These are phyloP conservation scores for Mentha longifolia DNA, from an alignment of 257 asterid genomes.

Conservation along the genomic window DNA sequence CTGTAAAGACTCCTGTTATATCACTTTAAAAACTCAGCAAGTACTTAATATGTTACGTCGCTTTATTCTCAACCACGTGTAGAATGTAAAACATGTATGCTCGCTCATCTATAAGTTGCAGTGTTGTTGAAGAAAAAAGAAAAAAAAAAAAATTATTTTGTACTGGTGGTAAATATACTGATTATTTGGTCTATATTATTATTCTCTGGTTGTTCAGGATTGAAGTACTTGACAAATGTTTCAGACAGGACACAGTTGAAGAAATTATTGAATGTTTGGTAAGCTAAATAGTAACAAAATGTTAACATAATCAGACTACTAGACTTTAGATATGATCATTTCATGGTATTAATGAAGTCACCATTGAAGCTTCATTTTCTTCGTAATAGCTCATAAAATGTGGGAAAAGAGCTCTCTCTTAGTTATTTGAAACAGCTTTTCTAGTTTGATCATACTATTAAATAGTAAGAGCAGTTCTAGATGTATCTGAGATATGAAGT, in stretches of 20 bases:
- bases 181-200: slow-evolving; percentile 28
- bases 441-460: background rate
- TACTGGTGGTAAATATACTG: slow-evolving; percentile 24
- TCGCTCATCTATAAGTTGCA: too few relatives aligned
- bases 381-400: background rate
- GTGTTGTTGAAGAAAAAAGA: background rate
- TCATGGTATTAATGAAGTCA: slow-evolving; percentile 1
- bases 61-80: background rate
- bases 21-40: background rate
- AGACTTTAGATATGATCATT: background rate
- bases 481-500: slow-evolving; percentile 22
- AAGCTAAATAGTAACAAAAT: slow-evolving; percentile 33
- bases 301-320: background rate
- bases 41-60: background rate
- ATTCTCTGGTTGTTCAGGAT: slow-evolving; percentile 59
- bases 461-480: background rate
- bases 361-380: background rate
- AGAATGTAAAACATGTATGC: background rate
- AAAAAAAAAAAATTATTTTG: too few relatives aligned
- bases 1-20: background rate
- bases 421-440: background rate
- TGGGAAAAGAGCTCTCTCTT: slow-evolving; percentile 9
- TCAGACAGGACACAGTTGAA: slow-evolving; percentile 87
- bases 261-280: slow-evolving; percentile 90
- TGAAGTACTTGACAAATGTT: slow-evolving; percentile 71